phyloP scores from a whole-genome alignment of 129 eudicot species.

The Glebionis coronaria region DNA sequence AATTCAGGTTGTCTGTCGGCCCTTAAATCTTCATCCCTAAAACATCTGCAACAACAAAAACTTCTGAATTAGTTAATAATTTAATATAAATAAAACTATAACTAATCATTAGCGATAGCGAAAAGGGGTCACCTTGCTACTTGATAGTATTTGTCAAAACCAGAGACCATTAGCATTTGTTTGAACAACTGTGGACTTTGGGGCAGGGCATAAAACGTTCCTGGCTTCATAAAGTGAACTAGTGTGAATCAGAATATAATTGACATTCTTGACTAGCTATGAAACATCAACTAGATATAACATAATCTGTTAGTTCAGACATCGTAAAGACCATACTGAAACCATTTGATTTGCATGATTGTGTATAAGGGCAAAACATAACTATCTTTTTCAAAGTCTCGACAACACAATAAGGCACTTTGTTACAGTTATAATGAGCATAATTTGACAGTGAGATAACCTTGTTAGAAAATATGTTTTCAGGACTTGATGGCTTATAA shows the following conservation, averaged over 20 bases:
- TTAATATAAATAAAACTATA: background rate
- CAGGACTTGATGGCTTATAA: no score
- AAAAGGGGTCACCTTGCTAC: slow-evolving; percentile 74
- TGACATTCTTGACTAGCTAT: background rate
- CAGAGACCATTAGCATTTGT: slow-evolving; percentile 98
- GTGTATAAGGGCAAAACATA: no score
- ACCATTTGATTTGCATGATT: no score
- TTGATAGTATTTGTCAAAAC: slow-evolving; percentile 92
- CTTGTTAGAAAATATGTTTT: no score
- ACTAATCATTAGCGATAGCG: background rate
- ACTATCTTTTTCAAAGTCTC: no score
- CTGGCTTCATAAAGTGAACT: slow-evolving; percentile 69
- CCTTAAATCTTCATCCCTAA: slow-evolving; percentile 97
- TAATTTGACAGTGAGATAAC: no score
- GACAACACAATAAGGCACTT: no score
- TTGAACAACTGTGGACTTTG: slow-evolving; percentile 98
- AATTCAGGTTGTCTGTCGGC: slow-evolving; percentile 99
- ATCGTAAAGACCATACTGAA: no score
- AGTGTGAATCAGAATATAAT: slow-evolving; percentile 39
- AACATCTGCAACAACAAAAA: slow-evolving; percentile 60
- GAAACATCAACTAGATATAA: background rate
- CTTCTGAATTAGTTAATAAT: slow-evolving; percentile 9
- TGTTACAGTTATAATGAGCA: no score
- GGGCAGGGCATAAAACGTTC: slow-evolving; percentile 92
- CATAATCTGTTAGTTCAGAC: no score